A percentile compares a stretch with the other conserved stretches of the same genome.
Evolutionary conservation across 805 yeast genomes (phyloP).

Genomic region (Teunomyces lycoperdinae): DNA sequence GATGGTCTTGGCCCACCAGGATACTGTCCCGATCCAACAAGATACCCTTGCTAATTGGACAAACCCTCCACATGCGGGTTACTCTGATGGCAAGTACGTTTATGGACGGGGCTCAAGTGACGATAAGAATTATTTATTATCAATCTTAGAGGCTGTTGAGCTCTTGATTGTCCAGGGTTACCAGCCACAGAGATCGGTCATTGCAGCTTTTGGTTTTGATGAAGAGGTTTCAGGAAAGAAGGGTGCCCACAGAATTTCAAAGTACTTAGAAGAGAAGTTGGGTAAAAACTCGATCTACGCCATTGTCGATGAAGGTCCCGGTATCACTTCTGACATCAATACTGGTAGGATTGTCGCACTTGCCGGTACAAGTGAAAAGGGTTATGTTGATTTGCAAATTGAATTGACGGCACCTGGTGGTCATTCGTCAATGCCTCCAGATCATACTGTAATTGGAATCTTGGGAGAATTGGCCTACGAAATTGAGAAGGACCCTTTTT

Average conservation of each 20-base stretch:
- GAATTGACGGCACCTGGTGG: slow-evolving; percentile 67
- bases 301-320: slow-evolving; percentile 66
- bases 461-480: slow-evolving; percentile 53
- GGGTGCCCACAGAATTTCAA: slow-evolving; percentile 58
- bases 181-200: slow-evolving; percentile 57
- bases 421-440: slow-evolving; percentile 79
- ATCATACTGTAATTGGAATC: slow-evolving; percentile 77
- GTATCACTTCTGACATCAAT: slow-evolving; percentile 24
- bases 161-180: slow-evolving; percentile 49
- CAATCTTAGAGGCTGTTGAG: slow-evolving; percentile 59
- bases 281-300: slow-evolving; percentile 62
- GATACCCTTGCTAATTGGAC: slow-evolving; percentile 59
- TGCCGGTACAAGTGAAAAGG: slow-evolving; percentile 46
- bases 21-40: slow-evolving; percentile 72
- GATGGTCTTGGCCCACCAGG: slow-evolving; percentile 73
- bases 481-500: slow-evolving; percentile 59
- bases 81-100: slow-evolving; percentile 62
- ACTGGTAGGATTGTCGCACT: slow-evolving; percentile 57
- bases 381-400: slow-evolving; percentile 46
- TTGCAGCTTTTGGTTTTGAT: slow-evolving; percentile 73
- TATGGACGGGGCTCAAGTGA: slow-evolving; percentile 82
- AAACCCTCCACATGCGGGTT: slow-evolving; percentile 57
- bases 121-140: slow-evolving; percentile 67
- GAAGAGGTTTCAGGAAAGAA: slow-evolving; percentile 67
- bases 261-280: slow-evolving; percentile 47